Base-by-base conservation (phyloP, 352 stramenopile genomes). In the Phytophthora multivora region DNA sequence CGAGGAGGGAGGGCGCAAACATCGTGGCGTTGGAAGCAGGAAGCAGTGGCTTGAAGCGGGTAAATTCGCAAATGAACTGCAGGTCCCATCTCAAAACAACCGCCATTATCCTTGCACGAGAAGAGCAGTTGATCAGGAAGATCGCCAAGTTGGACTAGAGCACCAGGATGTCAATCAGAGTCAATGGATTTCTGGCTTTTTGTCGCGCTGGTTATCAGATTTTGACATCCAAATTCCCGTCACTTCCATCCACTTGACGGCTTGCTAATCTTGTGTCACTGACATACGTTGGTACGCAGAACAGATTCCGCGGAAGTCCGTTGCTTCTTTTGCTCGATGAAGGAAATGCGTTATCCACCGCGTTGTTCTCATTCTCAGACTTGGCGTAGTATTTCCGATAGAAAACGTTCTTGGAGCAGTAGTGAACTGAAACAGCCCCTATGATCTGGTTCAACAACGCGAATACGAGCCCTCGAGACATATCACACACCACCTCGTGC, bases 31-130 rank as follows among this genome's bases (percentile, higher is more conserved):
- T 25, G 16, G 40, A 28, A 52, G 13, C 5, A 42, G 58, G 28
- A 33, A 13, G 8, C 1, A 13, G 56, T 47, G 54, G 59, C 42
- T 73, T 26, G 43, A 62, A 60, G 45, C n/a, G 35, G 65, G 74
- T 58, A 72, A 68, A 69, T 80, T 68, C 65, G 56, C 51, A 63
- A 82, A 61, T 82, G 73, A 69, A 18, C 46, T 59, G 16, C 18
- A 51, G 31, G 28, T n/a, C 9, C 10, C 9, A n/a, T 19, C 26
- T 26, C 26, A 19, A 31, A 4, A 28, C 19, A 3, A 28, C n/a
- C 9, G 6, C 15, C 3, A 2, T 13, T 4, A 23, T 30, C 47
- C 19, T 12, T 40, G 26, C 33, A 45, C 11, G 4, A 28, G 12
- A 0, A 28, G 21, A 30, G 45, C 4, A 9, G 25, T 18, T 47